A percentile compares a stretch with the other conserved stretches of the same genome.
These are phyloP conservation scores for Cercospora brassicicola DNA, from an alignment of 2,329 filamentous ascomycete genomes.

Conservation along the genomic window DNA sequence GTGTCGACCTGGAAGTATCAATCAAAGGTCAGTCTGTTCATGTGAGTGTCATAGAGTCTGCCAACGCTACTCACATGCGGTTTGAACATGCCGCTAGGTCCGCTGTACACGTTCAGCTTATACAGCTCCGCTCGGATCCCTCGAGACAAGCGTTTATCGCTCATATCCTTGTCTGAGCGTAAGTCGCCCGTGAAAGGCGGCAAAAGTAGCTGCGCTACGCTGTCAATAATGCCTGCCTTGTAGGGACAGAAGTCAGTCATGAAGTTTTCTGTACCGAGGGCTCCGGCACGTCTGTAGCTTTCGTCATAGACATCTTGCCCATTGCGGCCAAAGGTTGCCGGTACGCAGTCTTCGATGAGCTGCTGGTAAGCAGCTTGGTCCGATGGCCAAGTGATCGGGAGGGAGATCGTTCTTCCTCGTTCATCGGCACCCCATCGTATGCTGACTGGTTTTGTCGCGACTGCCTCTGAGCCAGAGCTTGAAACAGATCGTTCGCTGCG, in stretches of 20 bases:
- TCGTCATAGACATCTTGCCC: neutral
- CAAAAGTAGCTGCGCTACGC: neutral
- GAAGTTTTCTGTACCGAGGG: neutral
- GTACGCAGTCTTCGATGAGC: neutral
- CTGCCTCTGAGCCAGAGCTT: too few relatives aligned
- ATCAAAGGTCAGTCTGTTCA: too few relatives aligned
- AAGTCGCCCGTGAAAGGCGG: neutral
- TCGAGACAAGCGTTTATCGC: neutral
- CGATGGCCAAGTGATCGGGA: neutral
- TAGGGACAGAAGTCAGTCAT: neutral
- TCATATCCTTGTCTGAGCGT: neutral
- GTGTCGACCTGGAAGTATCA: neutral
- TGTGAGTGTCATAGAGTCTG: too few relatives aligned
- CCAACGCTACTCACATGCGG: neutral
- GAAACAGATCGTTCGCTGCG: too few relatives aligned
- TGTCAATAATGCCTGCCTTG: neutral
- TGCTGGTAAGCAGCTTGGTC: neutral
- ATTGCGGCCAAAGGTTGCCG: neutral
- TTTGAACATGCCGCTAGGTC: neutral
- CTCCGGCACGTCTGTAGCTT: neutral
- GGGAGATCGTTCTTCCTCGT: neutral
- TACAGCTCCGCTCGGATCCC: constrained; percentile 14
- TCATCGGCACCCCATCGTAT: neutral
- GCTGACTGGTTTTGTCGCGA: neutral
- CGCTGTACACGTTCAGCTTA: constrained; percentile 16